phyloP scores from a whole-genome alignment of 2,329 filamentous ascomycete genomes.

The Xylaria sp. region DNA sequence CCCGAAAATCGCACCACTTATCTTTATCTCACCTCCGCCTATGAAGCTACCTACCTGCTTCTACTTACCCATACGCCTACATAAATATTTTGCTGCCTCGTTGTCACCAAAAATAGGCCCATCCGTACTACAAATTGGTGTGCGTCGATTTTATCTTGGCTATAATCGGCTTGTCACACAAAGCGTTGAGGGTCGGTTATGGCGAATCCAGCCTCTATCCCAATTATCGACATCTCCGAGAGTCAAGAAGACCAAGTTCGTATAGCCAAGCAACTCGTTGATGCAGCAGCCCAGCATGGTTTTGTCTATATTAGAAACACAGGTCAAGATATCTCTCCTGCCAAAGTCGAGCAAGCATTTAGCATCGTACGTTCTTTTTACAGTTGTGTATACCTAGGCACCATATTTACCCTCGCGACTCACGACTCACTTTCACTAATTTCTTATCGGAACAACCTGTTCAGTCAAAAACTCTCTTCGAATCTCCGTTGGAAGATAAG shows the following conservation, averaged over 20 bases:
- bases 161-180: not conserved
- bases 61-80: not conserved
- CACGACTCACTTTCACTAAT: constrained; percentile 5
- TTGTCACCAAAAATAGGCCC: not conserved
- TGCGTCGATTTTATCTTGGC: not conserved
- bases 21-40: constrained; percentile 3
- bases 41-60: not conserved
- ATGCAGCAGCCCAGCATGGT: constrained; percentile 83
- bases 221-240: constrained; percentile 82
- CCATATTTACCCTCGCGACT: not conserved
- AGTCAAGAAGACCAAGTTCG: constrained; percentile 61
- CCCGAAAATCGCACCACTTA: not conserved
- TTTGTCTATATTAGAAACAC: constrained; percentile 90
- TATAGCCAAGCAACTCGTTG: constrained; percentile 75
- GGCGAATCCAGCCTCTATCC: constrained; percentile 64
- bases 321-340: constrained; percentile 72
- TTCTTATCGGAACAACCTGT: not conserved
- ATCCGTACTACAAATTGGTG: not conserved
- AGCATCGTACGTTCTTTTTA: constrained; percentile 64
- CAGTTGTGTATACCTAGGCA: not conserved
- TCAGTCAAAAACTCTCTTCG: constrained; percentile 79
- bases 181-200: constrained; percentile 29
- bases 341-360: constrained; percentile 77
- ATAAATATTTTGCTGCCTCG: not conserved
- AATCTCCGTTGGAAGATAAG: constrained; percentile 76